These are phyloP conservation scores for Plasmopara halstedii DNA, from an alignment of 352 stramenopile genomes.

Conservation along the genomic window DNA sequence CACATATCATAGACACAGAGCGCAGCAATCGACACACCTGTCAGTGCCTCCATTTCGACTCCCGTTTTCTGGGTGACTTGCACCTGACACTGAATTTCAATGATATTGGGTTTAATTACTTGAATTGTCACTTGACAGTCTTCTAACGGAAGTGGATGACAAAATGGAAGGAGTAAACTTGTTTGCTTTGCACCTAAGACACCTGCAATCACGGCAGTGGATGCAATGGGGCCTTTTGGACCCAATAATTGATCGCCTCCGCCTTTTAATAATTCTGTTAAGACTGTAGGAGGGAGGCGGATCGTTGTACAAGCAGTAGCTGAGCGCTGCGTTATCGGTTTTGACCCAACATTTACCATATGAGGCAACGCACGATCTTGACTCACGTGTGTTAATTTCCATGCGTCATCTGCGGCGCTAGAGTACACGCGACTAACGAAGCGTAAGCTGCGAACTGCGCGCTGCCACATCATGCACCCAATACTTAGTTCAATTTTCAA, in stretches of 20 bases:
- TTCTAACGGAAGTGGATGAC: slow-evolving; percentile 89
- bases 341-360: slow-evolving; percentile 91
- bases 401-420: slow-evolving; percentile 4
- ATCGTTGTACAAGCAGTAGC: slow-evolving; percentile 84
- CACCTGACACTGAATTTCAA: slow-evolving; percentile 86
- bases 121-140: slow-evolving; percentile 85
- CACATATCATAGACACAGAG: slow-evolving; percentile 98
- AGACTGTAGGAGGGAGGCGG: slow-evolving; percentile 69
- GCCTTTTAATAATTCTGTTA: slow-evolving; percentile 56
- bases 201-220: slow-evolving; percentile 88
- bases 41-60: slow-evolving; percentile 95
- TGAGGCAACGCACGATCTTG: slow-evolving; percentile 31
- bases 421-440: slow-evolving; percentile 1
- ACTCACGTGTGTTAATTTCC: slow-evolving; percentile 52
- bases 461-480: too few species aligned
- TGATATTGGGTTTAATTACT: slow-evolving; percentile 38
- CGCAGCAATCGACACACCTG: slow-evolving; percentile 88
- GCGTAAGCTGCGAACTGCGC: too few species aligned
- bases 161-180: slow-evolving; percentile 90
- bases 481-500: too few species aligned
- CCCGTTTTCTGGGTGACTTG: slow-evolving; percentile 91
- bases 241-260: slow-evolving; percentile 36
- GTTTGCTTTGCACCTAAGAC: slow-evolving; percentile 92
- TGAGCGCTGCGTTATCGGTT: slow-evolving; percentile 70
- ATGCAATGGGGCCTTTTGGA: slow-evolving; percentile 87